Base-by-base conservation (phyloP, 2,329 filamentous ascomycete genomes). In the Penicillium rolfsii region DNA sequence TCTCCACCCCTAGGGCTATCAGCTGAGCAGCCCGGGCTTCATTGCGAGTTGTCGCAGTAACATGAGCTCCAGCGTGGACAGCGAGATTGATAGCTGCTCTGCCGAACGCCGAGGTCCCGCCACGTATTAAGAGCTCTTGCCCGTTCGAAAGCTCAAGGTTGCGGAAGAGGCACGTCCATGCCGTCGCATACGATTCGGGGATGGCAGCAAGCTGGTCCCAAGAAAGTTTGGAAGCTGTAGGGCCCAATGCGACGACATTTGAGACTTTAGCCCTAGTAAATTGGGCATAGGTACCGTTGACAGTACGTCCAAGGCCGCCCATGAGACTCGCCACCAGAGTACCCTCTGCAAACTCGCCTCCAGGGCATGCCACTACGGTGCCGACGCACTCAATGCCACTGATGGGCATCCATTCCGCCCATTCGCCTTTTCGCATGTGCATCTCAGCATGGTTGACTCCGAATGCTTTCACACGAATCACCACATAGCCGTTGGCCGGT, bases 401-500 rank as follows among this genome's bases (percentile, higher is more conserved):
- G 53, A 80, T 76, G 7, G 74, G 75, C 35, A 55, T 59, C 64
- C 64, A 65, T 26, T 65, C 62, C 8, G 53, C 62, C 62, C 62
- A 64, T 73, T 76, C 78, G 12, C 79, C 79, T 45, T 71, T 74
- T 24, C 79, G 76, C 78, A 81, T 81, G 65, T 81, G 76, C 73
- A 79, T 79, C 64, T 81, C 79, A 8, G 79, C 79, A 60, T 80
- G 77, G 62, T 81, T 80, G 43, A 80, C 62, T 3, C 79, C 79
- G 54, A 81, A 81, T 8, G 79, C 78, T 60, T 73, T 69, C 43
- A 80, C 72, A 14, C 19, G 14, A 14, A 61, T 52, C 7, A 61
- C 16, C 3, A 56, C 59, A 9, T 56, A 45, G 5, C 59, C 59
- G 9, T 1, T 48, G 0, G 14, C 5, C 4, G 38, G 26, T 6